Percentiles rank a stretch among this genome's conserved stretches.
These are phyloP conservation scores for Torrubiellomyces zombiae DNA, from an alignment of 2,329 filamentous ascomycete species.

Conservation along the genomic window DNA sequence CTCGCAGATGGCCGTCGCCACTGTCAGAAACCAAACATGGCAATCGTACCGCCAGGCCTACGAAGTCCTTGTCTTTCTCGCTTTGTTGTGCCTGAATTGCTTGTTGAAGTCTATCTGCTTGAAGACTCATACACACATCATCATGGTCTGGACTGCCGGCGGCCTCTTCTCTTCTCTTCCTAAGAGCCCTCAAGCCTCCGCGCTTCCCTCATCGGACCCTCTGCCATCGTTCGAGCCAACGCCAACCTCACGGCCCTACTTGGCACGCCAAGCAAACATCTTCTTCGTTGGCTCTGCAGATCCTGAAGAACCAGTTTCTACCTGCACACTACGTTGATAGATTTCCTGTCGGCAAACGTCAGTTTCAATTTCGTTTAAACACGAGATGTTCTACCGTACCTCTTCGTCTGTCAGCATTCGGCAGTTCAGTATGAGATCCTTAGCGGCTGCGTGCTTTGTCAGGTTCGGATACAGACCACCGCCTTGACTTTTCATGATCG, in stretches of 20 bases:
- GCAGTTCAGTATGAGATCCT: constrained; percentile 65
- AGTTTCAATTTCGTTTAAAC: neutral
- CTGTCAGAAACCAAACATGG: too few species aligned
- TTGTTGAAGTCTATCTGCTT: too few species aligned
- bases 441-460: constrained; percentile 49
- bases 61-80: too few species aligned
- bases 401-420: constrained; percentile 75
- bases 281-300: constrained; percentile 37
- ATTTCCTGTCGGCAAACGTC: constrained; percentile 31
- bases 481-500: constrained; percentile 82
- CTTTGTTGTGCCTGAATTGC: too few species aligned
- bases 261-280: constrained; percentile 51
- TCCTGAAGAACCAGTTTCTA: constrained; percentile 34
- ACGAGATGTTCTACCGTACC: constrained; percentile 39
- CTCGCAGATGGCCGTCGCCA: too few species aligned
- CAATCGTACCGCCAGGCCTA: too few species aligned
- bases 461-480: constrained; percentile 64
- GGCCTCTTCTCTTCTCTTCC: too few species aligned
- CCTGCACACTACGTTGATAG: constrained; percentile 42
- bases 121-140: too few species aligned
- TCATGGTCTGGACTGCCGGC: too few species aligned
- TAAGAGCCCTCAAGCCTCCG: too few species aligned
- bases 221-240: constrained; percentile 8
- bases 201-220: neutral
- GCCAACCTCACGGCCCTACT: constrained; percentile 17